Evolutionary conservation across 2,329 filamentous ascomycete genomes (phyloP).

Genomic region (Cladorrhinum sp.): DNA sequence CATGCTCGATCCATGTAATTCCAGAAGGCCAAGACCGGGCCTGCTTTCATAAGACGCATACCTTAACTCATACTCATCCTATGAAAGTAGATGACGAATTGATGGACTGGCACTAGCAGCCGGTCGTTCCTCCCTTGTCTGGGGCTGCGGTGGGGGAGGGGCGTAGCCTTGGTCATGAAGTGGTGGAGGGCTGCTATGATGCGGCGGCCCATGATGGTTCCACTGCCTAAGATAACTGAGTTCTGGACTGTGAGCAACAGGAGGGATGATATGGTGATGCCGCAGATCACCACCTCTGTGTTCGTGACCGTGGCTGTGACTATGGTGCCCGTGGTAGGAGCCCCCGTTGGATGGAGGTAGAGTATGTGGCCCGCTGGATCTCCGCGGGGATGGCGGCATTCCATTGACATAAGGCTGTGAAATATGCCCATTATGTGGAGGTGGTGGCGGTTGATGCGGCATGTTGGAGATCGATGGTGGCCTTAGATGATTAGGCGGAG

Average conservation of each 20-base stretch:
- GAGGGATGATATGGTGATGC: constrained; percentile 16
- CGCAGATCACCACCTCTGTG: constrained; percentile 38
- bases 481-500: constrained; percentile 40
- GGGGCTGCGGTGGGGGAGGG: constrained; percentile 30
- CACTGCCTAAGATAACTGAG: constrained; percentile 22
- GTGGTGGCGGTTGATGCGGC: constrained; percentile 41
- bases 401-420: constrained; percentile 43
- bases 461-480: constrained; percentile 46
- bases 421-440: constrained; percentile 28
- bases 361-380: constrained; percentile 41
- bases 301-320: constrained; percentile 20
- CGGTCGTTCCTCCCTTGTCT: constrained; percentile 51
- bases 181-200: constrained; percentile 35
- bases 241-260: constrained; percentile 11
- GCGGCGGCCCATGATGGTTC: constrained; percentile 16
- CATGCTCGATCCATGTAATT: background rate
- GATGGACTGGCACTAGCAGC: constrained; percentile 76
- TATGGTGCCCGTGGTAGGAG: constrained; percentile 37
- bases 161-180: constrained; percentile 12
- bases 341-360: constrained; percentile 38
- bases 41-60: background rate
- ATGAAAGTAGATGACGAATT: constrained; percentile 64
- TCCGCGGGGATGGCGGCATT: constrained; percentile 48
- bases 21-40: background rate
- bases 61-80: background rate